Percentiles rank a stretch among this genome's conserved stretches.
Conservation (phyloP, 2,329 filamentous ascomycete genomes). For the Dothideomycetidae sp. region DNA sequence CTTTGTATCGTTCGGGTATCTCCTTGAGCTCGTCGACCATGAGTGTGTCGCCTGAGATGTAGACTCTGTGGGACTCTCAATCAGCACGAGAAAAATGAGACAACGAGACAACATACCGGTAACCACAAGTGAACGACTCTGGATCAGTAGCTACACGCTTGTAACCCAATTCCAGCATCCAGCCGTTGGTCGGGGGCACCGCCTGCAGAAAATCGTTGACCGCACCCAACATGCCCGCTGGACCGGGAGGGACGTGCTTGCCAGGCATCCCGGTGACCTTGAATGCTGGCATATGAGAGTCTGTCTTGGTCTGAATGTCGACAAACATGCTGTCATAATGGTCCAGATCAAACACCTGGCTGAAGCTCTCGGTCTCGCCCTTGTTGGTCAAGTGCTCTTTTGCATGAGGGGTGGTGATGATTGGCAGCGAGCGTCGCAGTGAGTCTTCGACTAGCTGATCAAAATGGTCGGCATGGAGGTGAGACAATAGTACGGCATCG, state of each 20-base stretch:
- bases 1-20: slow-evolving; percentile 42
- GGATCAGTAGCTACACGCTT: slow-evolving; percentile 11
- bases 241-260: slow-evolving; percentile 42
- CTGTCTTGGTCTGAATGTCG: slow-evolving; percentile 22
- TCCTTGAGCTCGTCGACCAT: slow-evolving; percentile 47
- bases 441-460: slow-evolving; percentile 38
- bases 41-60: slow-evolving; percentile 53
- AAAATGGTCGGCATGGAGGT: slow-evolving; percentile 51
- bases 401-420: slow-evolving; percentile 50
- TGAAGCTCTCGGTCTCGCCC: slow-evolving; percentile 37
- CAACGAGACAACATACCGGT: slow-evolving; percentile 25
- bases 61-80: slow-evolving; percentile 30
- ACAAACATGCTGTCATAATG: slow-evolving; percentile 40
- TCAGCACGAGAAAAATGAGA: neutral
- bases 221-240: slow-evolving; percentile 21
- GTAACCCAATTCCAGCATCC: slow-evolving; percentile 50
- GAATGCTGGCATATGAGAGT: slow-evolving; percentile 28
- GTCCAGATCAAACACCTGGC: slow-evolving; percentile 40
- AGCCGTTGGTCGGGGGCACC: slow-evolving; percentile 51
- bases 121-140: slow-evolving; percentile 32
- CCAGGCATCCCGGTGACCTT: slow-evolving; percentile 50
- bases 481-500: slow-evolving; percentile 46
- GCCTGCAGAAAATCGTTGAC: slow-evolving; percentile 36
- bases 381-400: slow-evolving; percentile 35
- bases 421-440: slow-evolving; percentile 41